Evolutionary conservation across 2,329 filamentous ascomycete genomes (phyloP), one percentile per base, ranked within the genome.

Genomic region (Tolypocladium tundrense): DNA sequence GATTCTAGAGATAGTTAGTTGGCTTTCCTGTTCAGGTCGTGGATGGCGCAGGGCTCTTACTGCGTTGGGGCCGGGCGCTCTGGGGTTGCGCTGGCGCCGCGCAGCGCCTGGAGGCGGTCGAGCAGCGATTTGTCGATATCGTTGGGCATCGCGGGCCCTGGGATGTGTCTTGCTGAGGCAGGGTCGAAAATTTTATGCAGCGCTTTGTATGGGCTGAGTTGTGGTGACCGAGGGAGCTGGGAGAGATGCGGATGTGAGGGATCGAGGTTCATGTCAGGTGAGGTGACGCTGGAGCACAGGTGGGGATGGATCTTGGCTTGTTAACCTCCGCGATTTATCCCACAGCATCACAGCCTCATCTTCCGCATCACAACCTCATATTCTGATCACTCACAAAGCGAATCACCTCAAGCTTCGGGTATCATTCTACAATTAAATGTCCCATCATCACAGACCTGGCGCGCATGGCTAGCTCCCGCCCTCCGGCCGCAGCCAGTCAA

Each of bases 61-160:
- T 24, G 33, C n/a, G 35, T 56, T 35, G 58, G 16, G 19, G 56
- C 8, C 33, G 31, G 58, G 27, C 57, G 58, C 35, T 58, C 45
- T 63, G 60, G 70, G 64, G 67, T 77, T 75, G 63, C 61, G 60
- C 63, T 67, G 31, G 62, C 61, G 27, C 70, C 71, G 53, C 72
- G 68, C 42, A 85, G 70, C 11, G 81, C 81, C 55, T 81, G 81
- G 37, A 85, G 72, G 37, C 82, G 77, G 58, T 80, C 77, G 27
- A 84, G 69, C 31, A 85, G 70, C 24, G 75, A 76, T 60, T 71
- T 75, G 62, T 83, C 80, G 37, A 73, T 57, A 40, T 70, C 67
- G 59, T 70, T 64, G 8, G 69, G 64, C 72, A 74, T 74, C 37
- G 16, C 16, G 14, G 21, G 13, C 11, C 4, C 7, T 3, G 4